phyloP scores from a whole-genome alignment of 306 rosid genomes.

The Arachis stenosperma region DNA sequence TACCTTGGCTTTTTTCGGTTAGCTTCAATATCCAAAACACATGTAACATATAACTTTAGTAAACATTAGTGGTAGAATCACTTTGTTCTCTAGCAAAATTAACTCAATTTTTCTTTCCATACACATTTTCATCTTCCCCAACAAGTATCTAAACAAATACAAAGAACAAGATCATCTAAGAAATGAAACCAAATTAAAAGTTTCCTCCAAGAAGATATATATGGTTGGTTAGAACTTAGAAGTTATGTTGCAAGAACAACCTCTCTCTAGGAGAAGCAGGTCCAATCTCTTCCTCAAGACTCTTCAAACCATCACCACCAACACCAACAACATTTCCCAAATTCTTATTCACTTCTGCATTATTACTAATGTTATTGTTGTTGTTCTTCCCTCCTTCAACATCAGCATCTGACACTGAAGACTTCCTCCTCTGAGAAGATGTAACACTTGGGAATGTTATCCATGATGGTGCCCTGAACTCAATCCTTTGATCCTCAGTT shows the following conservation, averaged over 20 bases:
- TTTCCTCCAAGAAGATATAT: conserved; percentile 9
- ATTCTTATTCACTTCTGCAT: conserved; percentile 57
- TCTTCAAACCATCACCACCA: conserved; percentile 79
- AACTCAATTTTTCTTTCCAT: neutral
- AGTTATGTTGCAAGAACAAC: conserved; percentile 88
- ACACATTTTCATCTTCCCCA: neutral
- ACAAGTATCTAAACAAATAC: conserved; percentile 19
- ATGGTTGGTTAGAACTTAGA: conserved; percentile 29
- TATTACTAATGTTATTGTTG: conserved; percentile 14
- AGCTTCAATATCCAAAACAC: no score
- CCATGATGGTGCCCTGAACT: conserved; percentile 96
- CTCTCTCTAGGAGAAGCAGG: conserved; percentile 94
- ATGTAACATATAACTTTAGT: neutral
- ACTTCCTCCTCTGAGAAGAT: conserved; percentile 95
- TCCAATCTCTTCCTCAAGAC: conserved; percentile 94
- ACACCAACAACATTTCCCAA: conserved; percentile 50
- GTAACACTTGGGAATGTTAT: conserved; percentile 95
- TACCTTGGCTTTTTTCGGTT: no score
- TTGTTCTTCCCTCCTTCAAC: conserved; percentile 61
- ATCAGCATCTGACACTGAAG: conserved; percentile 84
- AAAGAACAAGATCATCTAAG: neutral
- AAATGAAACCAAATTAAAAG: conserved; percentile 1
- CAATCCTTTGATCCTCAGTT: conserved; percentile 77
- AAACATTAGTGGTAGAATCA: conserved; percentile 2
- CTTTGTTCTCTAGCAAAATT: neutral